Evolutionary conservation across 495 filamentous ascomycete genomes (phyloP).

Genomic region (Aspergillus sclerotiicarbonarius): DNA sequence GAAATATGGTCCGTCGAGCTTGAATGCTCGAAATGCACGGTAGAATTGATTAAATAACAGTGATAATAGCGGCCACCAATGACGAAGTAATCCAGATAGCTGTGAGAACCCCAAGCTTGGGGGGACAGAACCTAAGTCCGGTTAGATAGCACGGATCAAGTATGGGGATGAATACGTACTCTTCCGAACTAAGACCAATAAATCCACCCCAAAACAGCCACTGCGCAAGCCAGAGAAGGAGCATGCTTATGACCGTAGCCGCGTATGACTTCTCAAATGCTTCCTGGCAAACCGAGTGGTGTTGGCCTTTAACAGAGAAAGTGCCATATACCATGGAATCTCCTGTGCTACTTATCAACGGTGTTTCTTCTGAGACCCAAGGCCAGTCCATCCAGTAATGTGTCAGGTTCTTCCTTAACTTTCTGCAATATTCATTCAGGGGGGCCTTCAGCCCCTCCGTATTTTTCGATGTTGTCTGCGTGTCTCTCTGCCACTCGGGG

Average conservation of each 20-base stretch:
- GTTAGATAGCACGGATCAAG: constrained; percentile 7
- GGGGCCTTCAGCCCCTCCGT: neutral
- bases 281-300: neutral
- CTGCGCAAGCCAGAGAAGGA: constrained; percentile 13
- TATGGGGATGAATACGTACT: constrained; percentile 13
- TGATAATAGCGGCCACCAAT: neutral
- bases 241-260: neutral
- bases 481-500: neutral
- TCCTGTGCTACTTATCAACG: neutral
- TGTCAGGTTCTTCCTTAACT: neutral
- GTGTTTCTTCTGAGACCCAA: neutral
- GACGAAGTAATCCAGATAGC: constrained; percentile 10
- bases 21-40: neutral
- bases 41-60: neutral
- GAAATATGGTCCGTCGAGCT: neutral
- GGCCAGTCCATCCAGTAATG: neutral
- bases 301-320: constrained; percentile 1
- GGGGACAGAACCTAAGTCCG: constrained; percentile 15
- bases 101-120: constrained; percentile 10
- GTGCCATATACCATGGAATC: constrained; percentile 3
- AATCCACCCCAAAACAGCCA: constrained; percentile 17
- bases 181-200: constrained; percentile 11
- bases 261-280: neutral
- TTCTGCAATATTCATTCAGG: neutral
- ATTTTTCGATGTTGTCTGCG: neutral